Evolutionary conservation across 352 stramenopile genomes (phyloP), one percentile per base, ranked within the genome.

Genomic region (Globisporangium lucens): DNA sequence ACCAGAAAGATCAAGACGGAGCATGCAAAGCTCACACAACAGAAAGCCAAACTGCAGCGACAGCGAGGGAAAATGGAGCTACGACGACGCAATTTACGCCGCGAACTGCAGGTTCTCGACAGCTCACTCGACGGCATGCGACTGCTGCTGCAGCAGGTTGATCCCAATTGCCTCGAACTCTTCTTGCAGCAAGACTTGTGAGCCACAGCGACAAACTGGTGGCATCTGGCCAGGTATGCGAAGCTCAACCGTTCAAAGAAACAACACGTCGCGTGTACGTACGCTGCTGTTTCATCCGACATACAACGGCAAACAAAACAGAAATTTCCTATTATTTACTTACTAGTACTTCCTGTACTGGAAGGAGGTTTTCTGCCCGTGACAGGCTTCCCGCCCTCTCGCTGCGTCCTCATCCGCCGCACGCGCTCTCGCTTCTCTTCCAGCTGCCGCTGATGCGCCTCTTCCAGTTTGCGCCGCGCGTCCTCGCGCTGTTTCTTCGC

Each of bases 371-470:
- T 65, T 38, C 63, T 58, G 41, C 73, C 67, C n/a, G 73, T 70
- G 29, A 53, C 22, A 27, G 33, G n/a, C 46, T 64, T 67, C 64
- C 69, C 78, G 65, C 61, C 55, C n/a, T 73, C 71, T 20, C 78
- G 81, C 68, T 89, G 75, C 69, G 80, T 70, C 61, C 78, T 77
- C 61, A 91, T 89, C 10, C 82, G 80, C 20, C 74, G 72, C 30
- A 91, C 83, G 51, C 82, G 83, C 69, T 91, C 83, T 30, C 76
- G 77, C 52, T 89, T 91, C 59, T 85, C 82, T 20, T 89, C 85
- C 56, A 89, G 77, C 30, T 93, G 80, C 66, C 81, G 76, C 17
- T 90, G 78, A 27, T 93, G 83, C 2, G 70, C 76, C 57, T 88
- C 77, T 58, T 91, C 83, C 7, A 91, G 72, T 65, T 91, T 75